Conservation (phyloP, 192 early-diverging fungal species). For the Rhizophagus sp. region DNA sequence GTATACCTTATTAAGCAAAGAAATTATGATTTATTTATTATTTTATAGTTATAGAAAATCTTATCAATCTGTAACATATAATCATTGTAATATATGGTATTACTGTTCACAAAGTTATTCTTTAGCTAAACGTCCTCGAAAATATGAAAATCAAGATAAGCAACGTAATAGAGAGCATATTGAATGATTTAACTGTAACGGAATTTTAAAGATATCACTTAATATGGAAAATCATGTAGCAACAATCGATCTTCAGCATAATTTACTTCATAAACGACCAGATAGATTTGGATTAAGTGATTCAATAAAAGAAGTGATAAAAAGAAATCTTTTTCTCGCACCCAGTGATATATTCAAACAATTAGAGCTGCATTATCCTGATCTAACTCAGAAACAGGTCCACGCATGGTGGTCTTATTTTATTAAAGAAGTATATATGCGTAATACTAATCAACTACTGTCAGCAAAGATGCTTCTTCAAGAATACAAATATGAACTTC, state of each 20-base stretch:
- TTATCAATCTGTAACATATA: background rate
- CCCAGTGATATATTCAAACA: background rate
- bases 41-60: background rate
- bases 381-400: background rate
- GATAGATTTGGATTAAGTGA: conserved; percentile 1
- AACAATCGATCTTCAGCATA: background rate
- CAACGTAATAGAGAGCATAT: background rate
- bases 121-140: background rate
- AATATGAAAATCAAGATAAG: background rate
- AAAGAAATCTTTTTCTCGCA: background rate
- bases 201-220: background rate
- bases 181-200: background rate
- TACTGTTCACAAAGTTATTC: background rate
- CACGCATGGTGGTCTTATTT: background rate
- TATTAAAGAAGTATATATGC: background rate
- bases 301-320: conserved; percentile 3
- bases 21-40: no score
- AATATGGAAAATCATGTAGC: background rate
- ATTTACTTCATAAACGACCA: background rate
- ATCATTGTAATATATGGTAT: background rate
- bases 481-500: background rate
- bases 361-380: background rate
- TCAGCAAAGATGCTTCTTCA: background rate
- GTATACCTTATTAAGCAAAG: no score
- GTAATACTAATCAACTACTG: background rate